These are phyloP conservation scores for Polyplosphaeria fusca DNA, from an alignment of 495 filamentous ascomycete species.

Conservation along the genomic window DNA sequence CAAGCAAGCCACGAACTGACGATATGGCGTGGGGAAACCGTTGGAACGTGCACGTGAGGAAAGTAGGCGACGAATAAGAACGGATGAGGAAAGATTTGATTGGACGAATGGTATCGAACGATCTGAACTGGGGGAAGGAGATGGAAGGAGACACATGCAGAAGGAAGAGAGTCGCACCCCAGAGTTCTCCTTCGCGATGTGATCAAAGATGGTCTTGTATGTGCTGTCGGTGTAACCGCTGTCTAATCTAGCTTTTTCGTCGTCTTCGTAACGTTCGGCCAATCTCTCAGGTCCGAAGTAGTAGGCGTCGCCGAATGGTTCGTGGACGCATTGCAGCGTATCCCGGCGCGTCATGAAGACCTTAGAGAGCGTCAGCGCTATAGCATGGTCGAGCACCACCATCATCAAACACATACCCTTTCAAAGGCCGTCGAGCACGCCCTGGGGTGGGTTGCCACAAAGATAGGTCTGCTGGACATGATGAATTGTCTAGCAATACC, in stretches of 20 bases:
- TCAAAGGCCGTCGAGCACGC: constrained; percentile 96
- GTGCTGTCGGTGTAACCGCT: constrained; percentile 76
- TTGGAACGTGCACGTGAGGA: constrained; percentile 8
- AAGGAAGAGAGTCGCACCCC: constrained; percentile 55
- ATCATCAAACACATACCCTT: constrained; percentile 66
- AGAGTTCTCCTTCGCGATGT: constrained; percentile 61
- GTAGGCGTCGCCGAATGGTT: constrained; percentile 95
- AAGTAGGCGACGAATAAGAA: constrained; percentile 26
- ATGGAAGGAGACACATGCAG: constrained; percentile 8
- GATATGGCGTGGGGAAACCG: constrained; percentile 16
- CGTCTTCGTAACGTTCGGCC: constrained; percentile 67
- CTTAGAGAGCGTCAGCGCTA: constrained; percentile 45
- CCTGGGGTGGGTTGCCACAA: constrained; percentile 87
- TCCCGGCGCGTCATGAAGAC: constrained; percentile 93
- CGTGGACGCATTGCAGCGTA: constrained; percentile 77
- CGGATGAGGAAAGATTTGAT: constrained; percentile 14
- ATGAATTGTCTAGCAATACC: constrained; percentile 15
- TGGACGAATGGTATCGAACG: constrained; percentile 20
- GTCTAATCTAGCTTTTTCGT: constrained; percentile 63
- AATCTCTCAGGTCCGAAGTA: constrained; percentile 91
- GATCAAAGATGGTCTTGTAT: constrained; percentile 70
- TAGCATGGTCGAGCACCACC: no score
- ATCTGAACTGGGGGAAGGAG: constrained; percentile 9
- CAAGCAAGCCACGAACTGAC: constrained; percentile 23
- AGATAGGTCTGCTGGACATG: constrained; percentile 80